Evolutionary conservation across 2,329 filamentous ascomycete species (phyloP).

Genomic region (Rutstroemia sp.): DNA sequence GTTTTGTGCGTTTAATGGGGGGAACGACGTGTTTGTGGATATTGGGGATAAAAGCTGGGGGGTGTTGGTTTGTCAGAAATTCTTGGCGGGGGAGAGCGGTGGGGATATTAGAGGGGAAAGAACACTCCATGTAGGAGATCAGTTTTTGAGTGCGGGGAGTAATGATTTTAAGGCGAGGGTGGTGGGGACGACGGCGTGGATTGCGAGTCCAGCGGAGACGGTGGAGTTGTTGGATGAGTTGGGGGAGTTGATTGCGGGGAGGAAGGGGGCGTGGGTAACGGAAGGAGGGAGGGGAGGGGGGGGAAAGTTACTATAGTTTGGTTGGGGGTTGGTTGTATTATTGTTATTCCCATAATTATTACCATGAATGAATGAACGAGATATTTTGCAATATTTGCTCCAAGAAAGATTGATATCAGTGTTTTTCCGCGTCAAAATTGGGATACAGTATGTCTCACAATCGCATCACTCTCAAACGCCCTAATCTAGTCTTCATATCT

Average conservation of each 20-base stretch:
- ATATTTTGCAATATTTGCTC: too few relatives aligned
- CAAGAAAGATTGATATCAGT: too few relatives aligned
- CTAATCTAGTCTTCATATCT: too few relatives aligned
- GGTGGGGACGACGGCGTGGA: constrained; percentile 94
- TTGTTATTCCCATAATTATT: too few relatives aligned
- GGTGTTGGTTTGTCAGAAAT: constrained; percentile 84
- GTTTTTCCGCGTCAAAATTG: too few relatives aligned
- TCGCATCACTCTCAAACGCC: too few relatives aligned
- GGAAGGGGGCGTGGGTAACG: neutral
- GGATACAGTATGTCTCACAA: too few relatives aligned
- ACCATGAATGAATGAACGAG: too few relatives aligned
- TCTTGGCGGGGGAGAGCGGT: constrained; percentile 47
- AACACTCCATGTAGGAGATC: constrained; percentile 91
- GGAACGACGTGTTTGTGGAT: constrained; percentile 96
- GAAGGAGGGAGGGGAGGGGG: neutral
- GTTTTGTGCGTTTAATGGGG: constrained; percentile 97
- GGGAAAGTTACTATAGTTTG: too few relatives aligned
- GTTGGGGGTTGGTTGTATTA: too few relatives aligned
- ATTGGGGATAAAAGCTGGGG: constrained; percentile 98
- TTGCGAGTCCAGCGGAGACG: constrained; percentile 86
- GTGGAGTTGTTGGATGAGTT: constrained; percentile 84
- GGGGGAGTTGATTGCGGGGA: constrained; percentile 37
- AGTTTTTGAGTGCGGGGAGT: constrained; percentile 88
- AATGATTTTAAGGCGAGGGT: constrained; percentile 96
- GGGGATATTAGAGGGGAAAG: constrained; percentile 42